Conservation (phyloP, 169 alveolate species). For the Hepatocystis sp. region DNA sequence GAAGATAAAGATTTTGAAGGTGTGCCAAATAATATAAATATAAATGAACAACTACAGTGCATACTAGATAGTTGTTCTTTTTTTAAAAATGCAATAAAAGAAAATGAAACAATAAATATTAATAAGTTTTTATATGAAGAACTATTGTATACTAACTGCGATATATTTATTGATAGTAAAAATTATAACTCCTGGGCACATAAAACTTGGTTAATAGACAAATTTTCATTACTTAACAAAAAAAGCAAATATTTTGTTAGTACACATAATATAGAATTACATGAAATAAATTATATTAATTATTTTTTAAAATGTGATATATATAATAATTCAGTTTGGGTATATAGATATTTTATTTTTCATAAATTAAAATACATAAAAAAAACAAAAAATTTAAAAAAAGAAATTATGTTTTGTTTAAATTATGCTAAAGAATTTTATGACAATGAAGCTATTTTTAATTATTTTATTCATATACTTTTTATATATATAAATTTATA, state of each 20-base stretch:
- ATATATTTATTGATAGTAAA: conserved; percentile 63
- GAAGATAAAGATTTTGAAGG: conserved; percentile 38
- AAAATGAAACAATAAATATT: conserved; percentile 34
- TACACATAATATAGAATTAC: background rate
- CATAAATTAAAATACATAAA: conserved; percentile 40
- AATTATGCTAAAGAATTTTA: conserved; percentile 44
- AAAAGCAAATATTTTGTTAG: background rate
- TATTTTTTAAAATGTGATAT: conserved; percentile 65
- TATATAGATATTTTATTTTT: conserved; percentile 59
- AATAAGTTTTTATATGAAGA: conserved; percentile 70
- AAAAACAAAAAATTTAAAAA: conserved; percentile 10
- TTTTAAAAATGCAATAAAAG: conserved; percentile 54
- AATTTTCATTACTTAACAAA: conserved; percentile 24
- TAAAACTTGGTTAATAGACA: conserved; percentile 70
- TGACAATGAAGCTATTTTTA: conserved; percentile 62
- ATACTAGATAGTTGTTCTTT: conserved; percentile 25
- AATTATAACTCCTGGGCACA: conserved; percentile 77
- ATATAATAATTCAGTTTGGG: conserved; percentile 74
- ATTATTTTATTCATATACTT: conserved; percentile 37
- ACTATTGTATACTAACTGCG: conserved; percentile 53
- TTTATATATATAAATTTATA: conserved; percentile 26
- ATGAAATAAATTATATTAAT: conserved; percentile 42
- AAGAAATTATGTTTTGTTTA: conserved; percentile 54
- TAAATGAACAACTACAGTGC: conserved; percentile 19
- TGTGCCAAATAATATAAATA: conserved; percentile 7